Base-by-base conservation (phyloP, 331 rosid species). In the Cydonia oblonga region DNA sequence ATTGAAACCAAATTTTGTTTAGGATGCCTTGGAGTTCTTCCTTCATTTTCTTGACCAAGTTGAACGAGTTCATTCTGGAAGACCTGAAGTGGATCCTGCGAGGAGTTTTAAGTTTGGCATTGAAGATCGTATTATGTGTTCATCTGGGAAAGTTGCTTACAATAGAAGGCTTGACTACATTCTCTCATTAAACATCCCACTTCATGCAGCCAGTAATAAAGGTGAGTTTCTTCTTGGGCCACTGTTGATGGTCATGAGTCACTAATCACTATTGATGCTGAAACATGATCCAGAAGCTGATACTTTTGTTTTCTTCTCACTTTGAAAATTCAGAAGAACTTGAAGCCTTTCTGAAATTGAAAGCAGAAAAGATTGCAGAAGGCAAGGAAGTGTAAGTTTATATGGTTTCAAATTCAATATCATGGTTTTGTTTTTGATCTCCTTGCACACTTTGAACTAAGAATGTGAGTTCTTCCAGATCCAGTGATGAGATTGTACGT, bases 11-110 rank as follows among this genome's bases (percentile, higher is more conserved):
- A 69, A 35, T 59, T 66, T 60, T 64, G 56, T 81, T 53, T 79
- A 95, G 99, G 99, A 95, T 86, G 97, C 99, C 66, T 85, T 95
- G 92, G 99, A 95, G 76, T 95, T 95, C 82, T 91, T 95, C 90
- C 86, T 95, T 32, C 99, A 95, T 82, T 89, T 91, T 83, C 84
- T 95, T 68, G 99, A 91, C 75, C 96, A 95, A 87, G 97, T 91
- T 53, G 99, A 95, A 82, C 85, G 92, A 40, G 83, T 82, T 80
- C 84, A 88, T 85, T 14, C 76, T 71, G 96, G 85, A 74, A 87
- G 81, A 73, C 65, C 81, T 81, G 96, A 85, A 74, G 78, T 70
- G 76, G 92, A 90, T 87, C 96, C 99, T 80, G 84, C 89, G 29
- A 88, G 83, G 87, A 81, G 96, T 80, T 95, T 95, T 85, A 91